Conservation (phyloP, 352 stramenopile species). For the Globisporangium canariense region DNA sequence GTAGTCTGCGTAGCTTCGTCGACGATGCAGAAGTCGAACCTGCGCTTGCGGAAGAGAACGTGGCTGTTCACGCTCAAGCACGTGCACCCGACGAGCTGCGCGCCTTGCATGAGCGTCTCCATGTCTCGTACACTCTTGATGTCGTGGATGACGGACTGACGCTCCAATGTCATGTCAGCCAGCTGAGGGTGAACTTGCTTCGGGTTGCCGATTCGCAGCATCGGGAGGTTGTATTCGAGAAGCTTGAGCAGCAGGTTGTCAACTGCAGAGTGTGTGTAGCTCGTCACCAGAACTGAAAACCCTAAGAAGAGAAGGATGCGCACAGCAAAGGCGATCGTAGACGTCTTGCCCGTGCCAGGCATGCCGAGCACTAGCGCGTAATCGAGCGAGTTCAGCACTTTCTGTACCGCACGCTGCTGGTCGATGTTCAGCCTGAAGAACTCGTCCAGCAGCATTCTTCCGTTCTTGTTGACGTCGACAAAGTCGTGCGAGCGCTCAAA, state of each 20-base stretch:
- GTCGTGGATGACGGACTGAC: conserved; percentile 24
- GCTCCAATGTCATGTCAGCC: conserved; percentile 51
- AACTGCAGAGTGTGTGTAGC: conserved; percentile 98
- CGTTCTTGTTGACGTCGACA: conserved; percentile 15
- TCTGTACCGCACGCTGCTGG: conserved; percentile 65
- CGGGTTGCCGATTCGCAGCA: conserved; percentile 72
- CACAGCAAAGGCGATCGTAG: conserved; percentile 94
- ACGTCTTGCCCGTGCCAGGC: conserved; percentile 96
- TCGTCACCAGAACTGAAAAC: conserved; percentile 94
- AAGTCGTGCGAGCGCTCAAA: conserved; percentile 2
- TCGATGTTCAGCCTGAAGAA: conserved; percentile 74
- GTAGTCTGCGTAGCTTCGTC: conserved; percentile 99
- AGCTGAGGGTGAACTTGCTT: conserved; percentile 73
- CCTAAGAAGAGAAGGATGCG: conserved; percentile 89
- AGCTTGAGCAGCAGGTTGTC: conserved; percentile 97
- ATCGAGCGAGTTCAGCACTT: conserved; percentile 88
- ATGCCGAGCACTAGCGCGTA: conserved; percentile 95
- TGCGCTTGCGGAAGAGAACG: conserved; percentile 72
- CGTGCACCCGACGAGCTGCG: conserved; percentile 68
- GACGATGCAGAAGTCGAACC: conserved; percentile 98
- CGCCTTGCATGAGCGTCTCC: conserved; percentile 43
- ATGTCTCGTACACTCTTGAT: conserved; percentile 43
- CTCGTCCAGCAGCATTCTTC: conserved; percentile 34
- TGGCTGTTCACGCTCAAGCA: conserved; percentile 76
- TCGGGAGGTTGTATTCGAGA: conserved; percentile 44